phyloP scores from a whole-genome alignment of 495 filamentous ascomycete species.

The Aspergillus indologenus region DNA sequence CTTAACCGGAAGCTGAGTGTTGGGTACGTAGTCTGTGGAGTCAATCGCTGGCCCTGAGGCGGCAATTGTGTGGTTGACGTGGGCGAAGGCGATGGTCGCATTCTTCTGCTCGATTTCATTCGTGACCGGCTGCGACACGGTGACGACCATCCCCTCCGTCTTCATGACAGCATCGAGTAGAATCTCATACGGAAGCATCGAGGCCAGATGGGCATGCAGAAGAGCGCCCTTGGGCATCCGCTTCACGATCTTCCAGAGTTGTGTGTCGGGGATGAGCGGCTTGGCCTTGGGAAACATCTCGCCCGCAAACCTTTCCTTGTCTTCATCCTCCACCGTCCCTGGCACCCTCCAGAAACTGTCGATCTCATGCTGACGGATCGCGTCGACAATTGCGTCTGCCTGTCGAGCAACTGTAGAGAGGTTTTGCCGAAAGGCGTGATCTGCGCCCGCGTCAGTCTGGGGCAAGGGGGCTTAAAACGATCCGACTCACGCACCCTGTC shows the following conservation, averaged over 20 bases:
- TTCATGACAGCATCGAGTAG: conserved; percentile 10
- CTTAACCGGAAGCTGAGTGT: conserved; percentile 14
- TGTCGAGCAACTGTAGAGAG: conserved; percentile 12
- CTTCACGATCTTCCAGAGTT: conserved; percentile 18
- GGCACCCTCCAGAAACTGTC: conserved; percentile 20
- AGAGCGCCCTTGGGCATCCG: conserved; percentile 25
- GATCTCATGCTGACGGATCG: conserved; percentile 21
- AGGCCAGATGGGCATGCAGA: conserved; percentile 19
- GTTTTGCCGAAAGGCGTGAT: conserved; percentile 14
- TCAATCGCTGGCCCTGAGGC: not conserved
- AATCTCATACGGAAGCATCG: conserved; percentile 20
- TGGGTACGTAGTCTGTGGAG: conserved; percentile 10
- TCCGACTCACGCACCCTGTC: conserved; percentile 11
- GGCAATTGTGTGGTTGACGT: conserved; percentile 13
- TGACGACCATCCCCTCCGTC: conserved; percentile 21
- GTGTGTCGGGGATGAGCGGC: conserved; percentile 13
- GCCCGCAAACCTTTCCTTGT: conserved; percentile 18
- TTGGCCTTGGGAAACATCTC: conserved; percentile 19
- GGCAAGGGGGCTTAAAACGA: too few relatives aligned
- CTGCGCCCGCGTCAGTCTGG: not conserved
- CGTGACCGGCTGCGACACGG: conserved; percentile 12
- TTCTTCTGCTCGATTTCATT: conserved; percentile 8
- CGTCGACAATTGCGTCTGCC: conserved; percentile 15
- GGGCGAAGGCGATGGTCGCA: conserved; percentile 15
- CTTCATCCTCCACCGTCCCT: conserved; percentile 6